Base-by-base conservation (phyloP, 2,329 filamentous ascomycete genomes). In the Hypomyces rosellus region DNA sequence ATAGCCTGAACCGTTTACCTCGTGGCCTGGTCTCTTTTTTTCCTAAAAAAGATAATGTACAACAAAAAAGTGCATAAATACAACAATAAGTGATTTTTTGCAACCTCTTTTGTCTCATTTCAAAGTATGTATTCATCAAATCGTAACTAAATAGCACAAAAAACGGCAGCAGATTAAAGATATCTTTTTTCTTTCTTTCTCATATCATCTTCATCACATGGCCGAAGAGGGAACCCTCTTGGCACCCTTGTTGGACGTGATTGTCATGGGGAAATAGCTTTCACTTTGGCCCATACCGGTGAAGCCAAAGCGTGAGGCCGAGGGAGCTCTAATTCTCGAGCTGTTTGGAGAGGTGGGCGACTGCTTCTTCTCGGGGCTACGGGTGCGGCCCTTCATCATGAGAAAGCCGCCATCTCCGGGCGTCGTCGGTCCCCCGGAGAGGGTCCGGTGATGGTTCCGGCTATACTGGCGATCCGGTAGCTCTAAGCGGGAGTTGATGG, bases 401-500 rank as follows among this genome's bases (percentile, higher is more conserved):
- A 74, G 63, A 45, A 65, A 70, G 13, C 67, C 64, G 12, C 65
- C 64, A n/a, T 73, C 72, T 1, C 68, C 66, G 4, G 71, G 67
- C 1, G 67, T 71, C 1, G 66, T 62, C 1, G 67, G 65, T 0
- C 67, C 70, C 2, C 61, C 64, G 2, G 71, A 74, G 0, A 68
- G 64, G 11, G 72, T 70, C 39, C 74, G 66, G 49, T 69, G 64
- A 52, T 76, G 73, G 55, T 76, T 71, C 39, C 71, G 60, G 18
- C 57, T 51, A 25, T 62, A 59, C 15, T 66, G 54, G 20, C 72
- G 65, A 53, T 78, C 74, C 0, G 74, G 74, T 13, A 78, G 61
- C 54, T 78, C 74, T 7, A 78, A 66, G 11, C 75, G 66, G 1
- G 75, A 76, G 56, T 78, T 78, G 54, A 79, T 76, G 41, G 71